Conservation (phyloP, 2,329 filamentous ascomycete genomes). For the Bipolaris victoriae region DNA sequence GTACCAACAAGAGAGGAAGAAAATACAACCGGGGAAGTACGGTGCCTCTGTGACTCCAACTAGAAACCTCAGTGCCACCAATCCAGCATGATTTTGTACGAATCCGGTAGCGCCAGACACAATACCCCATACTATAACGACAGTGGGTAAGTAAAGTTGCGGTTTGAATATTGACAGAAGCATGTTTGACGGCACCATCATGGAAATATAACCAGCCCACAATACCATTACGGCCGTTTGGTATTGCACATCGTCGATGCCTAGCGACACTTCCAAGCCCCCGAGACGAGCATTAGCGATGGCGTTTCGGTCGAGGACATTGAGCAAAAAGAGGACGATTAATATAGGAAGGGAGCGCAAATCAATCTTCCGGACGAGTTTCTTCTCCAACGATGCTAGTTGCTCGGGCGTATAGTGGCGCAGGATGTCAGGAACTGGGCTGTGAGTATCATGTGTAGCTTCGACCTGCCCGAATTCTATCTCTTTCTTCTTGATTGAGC, state of each 20-base stretch:
- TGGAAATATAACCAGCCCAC: constrained; percentile 65
- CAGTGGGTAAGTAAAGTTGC: constrained; percentile 59
- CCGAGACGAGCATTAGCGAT: constrained; percentile 37
- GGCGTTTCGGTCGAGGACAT: constrained; percentile 41
- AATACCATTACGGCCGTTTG: constrained; percentile 53
- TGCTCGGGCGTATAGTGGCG: constrained; percentile 20
- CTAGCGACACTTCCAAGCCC: constrained; percentile 24
- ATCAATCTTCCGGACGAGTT: constrained; percentile 39
- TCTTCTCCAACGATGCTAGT: constrained; percentile 35
- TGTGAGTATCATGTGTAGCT: constrained; percentile 1
- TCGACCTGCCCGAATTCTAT: constrained; percentile 19
- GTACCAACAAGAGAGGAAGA: constrained; percentile 36
- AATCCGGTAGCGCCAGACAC: constrained; percentile 57
- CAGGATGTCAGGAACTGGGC: constrained; percentile 19
- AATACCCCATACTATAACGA: constrained; percentile 53
- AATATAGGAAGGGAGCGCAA: constrained; percentile 36
- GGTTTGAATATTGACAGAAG: constrained; percentile 61
- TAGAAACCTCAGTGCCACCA: constrained; percentile 53
- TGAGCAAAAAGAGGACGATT: constrained; percentile 39
- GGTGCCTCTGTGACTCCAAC: constrained; percentile 42
- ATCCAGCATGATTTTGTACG: constrained; percentile 50
- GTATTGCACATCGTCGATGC: constrained; percentile 29
- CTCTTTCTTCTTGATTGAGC: constrained; percentile 6
- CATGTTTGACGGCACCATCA: constrained; percentile 68
- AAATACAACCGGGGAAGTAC: constrained; percentile 26